Evolutionary conservation across 2,329 filamentous ascomycete species (phyloP).

Genomic region (Aspergillus neoniger): DNA sequence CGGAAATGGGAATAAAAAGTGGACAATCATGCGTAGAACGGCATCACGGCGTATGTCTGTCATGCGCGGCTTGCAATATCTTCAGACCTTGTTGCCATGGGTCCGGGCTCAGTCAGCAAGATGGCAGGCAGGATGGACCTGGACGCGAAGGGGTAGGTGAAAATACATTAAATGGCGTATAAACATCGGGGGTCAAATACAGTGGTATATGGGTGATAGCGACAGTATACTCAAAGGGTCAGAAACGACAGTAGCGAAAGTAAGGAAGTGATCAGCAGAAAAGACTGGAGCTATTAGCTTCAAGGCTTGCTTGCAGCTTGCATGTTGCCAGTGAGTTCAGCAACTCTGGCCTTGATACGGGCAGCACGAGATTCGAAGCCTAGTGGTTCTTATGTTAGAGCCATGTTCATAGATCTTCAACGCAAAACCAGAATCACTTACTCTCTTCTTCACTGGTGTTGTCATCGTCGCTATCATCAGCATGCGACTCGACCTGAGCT

Average conservation of each 20-base stretch:
- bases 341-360: constrained; percentile 95
- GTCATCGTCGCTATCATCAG: constrained; percentile 73
- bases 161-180: constrained; percentile 5
- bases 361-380: constrained; percentile 95
- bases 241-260: constrained; percentile 9
- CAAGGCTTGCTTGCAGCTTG: constrained; percentile 49
- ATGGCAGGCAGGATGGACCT: neutral
- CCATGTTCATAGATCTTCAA: neutral
- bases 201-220: constrained; percentile 1
- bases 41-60: constrained; percentile 21
- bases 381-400: constrained; percentile 44
- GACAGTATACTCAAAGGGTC: constrained; percentile 14
- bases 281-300: neutral
- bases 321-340: constrained; percentile 86
- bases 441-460: constrained; percentile 96
- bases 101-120: neutral
- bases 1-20: constrained; percentile 11
- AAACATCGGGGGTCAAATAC: neutral
- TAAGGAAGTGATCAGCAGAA: neutral
- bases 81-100: constrained; percentile 2
- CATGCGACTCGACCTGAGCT: constrained; percentile 54
- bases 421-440: constrained; percentile 53
- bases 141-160: neutral
- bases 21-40: constrained; percentile 11
- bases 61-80: constrained; percentile 1